Conservation (phyloP, 2,329 filamentous ascomycete species). For the Cladobotryum protrusum region DNA sequence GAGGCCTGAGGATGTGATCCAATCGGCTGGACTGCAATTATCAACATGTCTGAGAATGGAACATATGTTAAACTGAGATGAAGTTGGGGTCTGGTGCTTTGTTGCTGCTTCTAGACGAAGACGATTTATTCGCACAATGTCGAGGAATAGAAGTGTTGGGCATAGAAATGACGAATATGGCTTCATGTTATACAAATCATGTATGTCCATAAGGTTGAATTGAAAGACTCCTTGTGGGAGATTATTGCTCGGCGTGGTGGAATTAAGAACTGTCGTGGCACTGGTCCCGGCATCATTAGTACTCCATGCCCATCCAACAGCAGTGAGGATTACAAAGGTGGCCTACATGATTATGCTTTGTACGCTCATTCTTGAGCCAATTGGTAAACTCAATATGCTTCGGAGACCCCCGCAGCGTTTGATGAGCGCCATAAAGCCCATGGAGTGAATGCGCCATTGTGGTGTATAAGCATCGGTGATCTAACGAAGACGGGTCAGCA, state of each 20-base stretch:
- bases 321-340: too few species aligned
- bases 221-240: slow-evolving; percentile 3
- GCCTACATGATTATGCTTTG: slow-evolving; percentile 10
- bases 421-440: slow-evolving; percentile 7
- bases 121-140: slow-evolving; percentile 9
- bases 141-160: slow-evolving; percentile 4
- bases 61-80: neutral
- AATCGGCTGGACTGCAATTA: neutral
- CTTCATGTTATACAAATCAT: slow-evolving; percentile 4
- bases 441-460: slow-evolving; percentile 5
- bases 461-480: slow-evolving; percentile 4
- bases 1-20: neutral
- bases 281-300: neutral
- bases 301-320: too few species aligned
- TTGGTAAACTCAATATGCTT: slow-evolving; percentile 4
- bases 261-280: slow-evolving; percentile 7
- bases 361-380: neutral
- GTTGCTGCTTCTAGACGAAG: slow-evolving; percentile 2
- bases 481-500: too few species aligned
- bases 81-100: neutral
- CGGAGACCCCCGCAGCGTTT: slow-evolving; percentile 8
- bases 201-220: slow-evolving; percentile 6
- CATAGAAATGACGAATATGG: slow-evolving; percentile 6
- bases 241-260: slow-evolving; percentile 4
- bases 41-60: slow-evolving; percentile 4